Base-by-base conservation (phyloP, 805 yeast species). In the Sugiyamaella boreocaroliniensis region DNA sequence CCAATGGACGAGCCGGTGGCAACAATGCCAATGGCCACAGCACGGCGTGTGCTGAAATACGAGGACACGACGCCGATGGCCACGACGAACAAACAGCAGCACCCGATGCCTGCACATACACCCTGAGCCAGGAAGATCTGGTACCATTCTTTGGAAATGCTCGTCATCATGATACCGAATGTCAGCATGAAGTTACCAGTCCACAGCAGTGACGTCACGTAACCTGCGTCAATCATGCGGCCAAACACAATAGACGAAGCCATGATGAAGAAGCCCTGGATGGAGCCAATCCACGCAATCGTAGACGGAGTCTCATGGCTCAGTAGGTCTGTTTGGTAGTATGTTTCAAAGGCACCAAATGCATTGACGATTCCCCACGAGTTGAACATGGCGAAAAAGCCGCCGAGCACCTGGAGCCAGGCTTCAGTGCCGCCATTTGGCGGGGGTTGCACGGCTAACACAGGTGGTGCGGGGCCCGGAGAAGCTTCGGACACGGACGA, bases 81-180 rank as follows among this genome's bases (percentile, higher is more conserved):
- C 1, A 79, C 74, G 4, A 73, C 66, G 68, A 76, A 74, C 40
- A 73, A 62, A 51, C 73, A 54, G 4, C 74, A 70, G 16, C 69
- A 64, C 0, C 81, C 82, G 1, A 76, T 52, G 0, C 80, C 79
- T 42, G 74, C 61, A 8, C 77, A 73, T 8, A 77, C 60, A 15
- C 84, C 77, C 65, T 78, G 80, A 11, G 79, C 71, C 9, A 81
- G 62, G 41, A 81, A 68, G 52, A 81, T 73, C 53, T 80, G 84
- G 61, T 72, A 76, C 11, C 74, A 68, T 14, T 69, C 61, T 2
- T 64, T 63, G 46, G 77, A 72, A 40, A 68, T 49, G 6, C 67
- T 61, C 6, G 67, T 57, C 58, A 67, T 62, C 68, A 68, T 66
- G 47, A 67, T 54, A 0, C 67, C 68, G 14, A 61, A 57, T 5